phyloP scores from a whole-genome alignment of 164 flowering plant genomes.

The Nymphaea thermarum region DNA sequence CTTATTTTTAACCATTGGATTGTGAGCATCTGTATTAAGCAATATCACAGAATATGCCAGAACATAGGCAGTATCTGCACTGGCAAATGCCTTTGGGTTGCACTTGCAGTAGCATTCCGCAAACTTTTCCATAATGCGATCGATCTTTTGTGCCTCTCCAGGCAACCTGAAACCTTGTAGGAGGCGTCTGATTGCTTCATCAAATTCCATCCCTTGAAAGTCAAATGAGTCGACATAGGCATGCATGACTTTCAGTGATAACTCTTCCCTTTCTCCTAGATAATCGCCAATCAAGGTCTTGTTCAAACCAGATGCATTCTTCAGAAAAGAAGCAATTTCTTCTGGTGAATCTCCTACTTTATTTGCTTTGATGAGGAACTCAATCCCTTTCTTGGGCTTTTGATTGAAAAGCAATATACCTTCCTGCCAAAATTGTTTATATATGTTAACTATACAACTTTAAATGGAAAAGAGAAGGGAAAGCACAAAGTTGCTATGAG shows the following conservation, averaged over 20 bases:
- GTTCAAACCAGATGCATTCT: conserved; percentile 71
- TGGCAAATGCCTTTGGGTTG: conserved; percentile 77
- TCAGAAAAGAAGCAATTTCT: conserved; percentile 83
- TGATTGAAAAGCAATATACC: conserved; percentile 95
- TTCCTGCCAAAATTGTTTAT: conserved; percentile 64
- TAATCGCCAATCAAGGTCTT: conserved; percentile 94
- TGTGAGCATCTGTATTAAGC: conserved; percentile 98
- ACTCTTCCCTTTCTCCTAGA: conserved; percentile 93
- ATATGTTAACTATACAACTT: not conserved
- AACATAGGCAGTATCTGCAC: conserved; percentile 99
- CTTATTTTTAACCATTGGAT: conserved; percentile 95
- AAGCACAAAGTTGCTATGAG: conserved; percentile 2
- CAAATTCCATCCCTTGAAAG: conserved; percentile 86
- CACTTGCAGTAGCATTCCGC: conserved; percentile 98
- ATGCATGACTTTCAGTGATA: conserved; percentile 92
- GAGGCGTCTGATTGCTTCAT: conserved; percentile 86
- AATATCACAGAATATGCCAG: conserved; percentile 93
- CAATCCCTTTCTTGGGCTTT: conserved; percentile 93
- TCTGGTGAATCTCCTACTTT: conserved; percentile 86
- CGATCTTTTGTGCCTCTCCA: conserved; percentile 99
- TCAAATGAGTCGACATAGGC: conserved; percentile 96
- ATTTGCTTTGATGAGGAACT: conserved; percentile 82
- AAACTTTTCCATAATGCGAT: conserved; percentile 98
- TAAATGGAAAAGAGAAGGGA: not conserved
- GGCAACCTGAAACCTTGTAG: conserved; percentile 95